A percentile compares a stretch with the other conserved stretches of the same genome.
phyloP scores from a whole-genome alignment of 306 rosid genomes.

The Luffa acutangula region DNA sequence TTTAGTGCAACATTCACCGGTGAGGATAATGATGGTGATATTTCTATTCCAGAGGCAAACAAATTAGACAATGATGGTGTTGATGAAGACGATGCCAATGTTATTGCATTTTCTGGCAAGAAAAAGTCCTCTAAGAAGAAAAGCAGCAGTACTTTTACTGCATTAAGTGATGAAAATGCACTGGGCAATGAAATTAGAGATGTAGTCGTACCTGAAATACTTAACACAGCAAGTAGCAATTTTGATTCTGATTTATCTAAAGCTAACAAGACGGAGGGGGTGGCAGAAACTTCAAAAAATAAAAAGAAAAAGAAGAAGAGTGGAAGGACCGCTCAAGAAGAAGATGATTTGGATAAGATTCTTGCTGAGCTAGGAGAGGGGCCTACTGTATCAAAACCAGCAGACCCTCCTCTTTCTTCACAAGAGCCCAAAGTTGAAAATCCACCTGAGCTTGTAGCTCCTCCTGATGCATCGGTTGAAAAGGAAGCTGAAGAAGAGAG shows the following conservation, averaged over 20 bases:
- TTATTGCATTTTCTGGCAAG: slow-evolving; percentile 63
- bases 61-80: slow-evolving; percentile 26
- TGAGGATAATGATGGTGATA: slow-evolving; percentile 32
- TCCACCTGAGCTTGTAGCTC: slow-evolving; percentile 33
- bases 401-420: slow-evolving; percentile 28
- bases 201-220: slow-evolving; percentile 30
- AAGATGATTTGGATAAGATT: slow-evolving; percentile 87
- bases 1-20: slow-evolving; percentile 26
- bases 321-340: slow-evolving; percentile 93
- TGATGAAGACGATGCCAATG: slow-evolving; percentile 36
- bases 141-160: slow-evolving; percentile 21
- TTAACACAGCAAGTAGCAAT: slow-evolving; percentile 21
- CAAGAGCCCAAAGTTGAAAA: slow-evolving; percentile 47
- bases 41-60: slow-evolving; percentile 30
- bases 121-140: slow-evolving; percentile 87
- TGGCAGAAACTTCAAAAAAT: slow-evolving; percentile 52
- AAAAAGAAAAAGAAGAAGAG: slow-evolving; percentile 93
- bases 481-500: slow-evolving; percentile 78
- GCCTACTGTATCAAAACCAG: slow-evolving; percentile 29
- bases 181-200: slow-evolving; percentile 28
- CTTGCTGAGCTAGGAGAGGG: slow-evolving; percentile 90
- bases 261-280: slow-evolving; percentile 40
- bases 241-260: slow-evolving; percentile 21
- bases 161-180: slow-evolving; percentile 30
- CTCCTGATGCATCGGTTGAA: slow-evolving; percentile 31